Conservation (phyloP, 495 filamentous ascomycete species). For the Astrocystis sublimbata region DNA sequence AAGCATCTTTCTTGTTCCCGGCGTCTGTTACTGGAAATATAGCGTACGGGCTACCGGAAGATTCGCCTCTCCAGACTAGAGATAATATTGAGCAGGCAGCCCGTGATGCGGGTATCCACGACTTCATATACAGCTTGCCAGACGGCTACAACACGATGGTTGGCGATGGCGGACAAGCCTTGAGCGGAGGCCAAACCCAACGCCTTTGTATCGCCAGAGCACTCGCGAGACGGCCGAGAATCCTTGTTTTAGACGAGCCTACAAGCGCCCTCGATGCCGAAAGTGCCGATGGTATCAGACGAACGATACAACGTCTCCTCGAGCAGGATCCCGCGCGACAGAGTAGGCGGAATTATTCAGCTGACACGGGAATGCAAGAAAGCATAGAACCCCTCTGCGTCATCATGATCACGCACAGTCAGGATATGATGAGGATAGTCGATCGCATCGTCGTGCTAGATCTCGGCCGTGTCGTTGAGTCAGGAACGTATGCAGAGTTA, state of each 20-base stretch:
- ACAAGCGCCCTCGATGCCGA: slow-evolving; percentile 77
- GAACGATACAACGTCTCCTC: slow-evolving; percentile 59
- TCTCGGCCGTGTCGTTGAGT: slow-evolving; percentile 64
- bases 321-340: not conserved
- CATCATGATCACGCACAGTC: slow-evolving; percentile 74
- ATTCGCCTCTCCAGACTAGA: slow-evolving; percentile 37
- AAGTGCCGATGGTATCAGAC: slow-evolving; percentile 65
- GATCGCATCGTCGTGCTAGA: slow-evolving; percentile 72
- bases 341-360: not conserved
- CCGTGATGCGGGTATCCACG: slow-evolving; percentile 69
- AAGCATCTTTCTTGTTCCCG: slow-evolving; percentile 76
- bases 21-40: slow-evolving; percentile 76
- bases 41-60: slow-evolving; percentile 64
- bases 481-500: slow-evolving; percentile 62
- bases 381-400: slow-evolving; percentile 48
- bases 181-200: slow-evolving; percentile 87
- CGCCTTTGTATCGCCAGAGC: slow-evolving; percentile 81
- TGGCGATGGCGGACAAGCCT: slow-evolving; percentile 70
- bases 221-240: slow-evolving; percentile 63
- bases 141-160: slow-evolving; percentile 73
- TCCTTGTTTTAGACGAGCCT: slow-evolving; percentile 86
- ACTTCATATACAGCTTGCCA: slow-evolving; percentile 74
- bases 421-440: slow-evolving; percentile 81
- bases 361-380: not conserved
- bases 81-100: slow-evolving; percentile 61